These are phyloP conservation scores for Diaporthe ampelina DNA, from an alignment of 2,329 filamentous ascomycete species.

Conservation along the genomic window DNA sequence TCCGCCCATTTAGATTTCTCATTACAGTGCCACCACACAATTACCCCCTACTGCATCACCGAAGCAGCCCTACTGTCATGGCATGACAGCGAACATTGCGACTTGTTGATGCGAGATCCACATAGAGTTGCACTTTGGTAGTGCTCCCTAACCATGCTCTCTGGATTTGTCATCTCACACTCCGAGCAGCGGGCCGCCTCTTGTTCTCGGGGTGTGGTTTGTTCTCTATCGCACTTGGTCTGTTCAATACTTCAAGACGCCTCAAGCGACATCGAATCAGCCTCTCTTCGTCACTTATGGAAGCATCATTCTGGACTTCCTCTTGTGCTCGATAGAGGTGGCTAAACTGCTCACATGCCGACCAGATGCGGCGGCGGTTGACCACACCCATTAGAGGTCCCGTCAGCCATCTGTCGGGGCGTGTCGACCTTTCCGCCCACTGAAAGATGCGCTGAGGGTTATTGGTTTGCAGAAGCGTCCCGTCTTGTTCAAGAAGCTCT, in stretches of 20 bases:
- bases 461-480: not conserved
- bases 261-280: too few relatives aligned
- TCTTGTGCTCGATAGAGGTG: not conserved
- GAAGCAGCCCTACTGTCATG: not conserved
- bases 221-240: too few relatives aligned
- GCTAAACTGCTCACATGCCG: conserved; percentile 6
- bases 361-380: conserved; percentile 30
- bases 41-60: not conserved
- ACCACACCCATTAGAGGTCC: conserved; percentile 1
- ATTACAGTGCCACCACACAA: not conserved
- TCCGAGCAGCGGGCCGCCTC: too few relatives aligned
- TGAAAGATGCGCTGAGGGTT: conserved; percentile 1
- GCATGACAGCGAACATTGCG: too few relatives aligned
- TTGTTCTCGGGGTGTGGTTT: too few relatives aligned
- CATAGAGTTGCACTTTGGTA: too few relatives aligned
- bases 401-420: conserved; percentile 5
- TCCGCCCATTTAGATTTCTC: too few relatives aligned
- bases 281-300: not conserved
- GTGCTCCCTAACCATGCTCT: not conserved
- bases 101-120: too few relatives aligned
- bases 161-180: too few relatives aligned
- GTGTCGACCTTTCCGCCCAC: conserved; percentile 5
- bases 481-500: not conserved
- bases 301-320: not conserved
- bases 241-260: too few relatives aligned